Base-by-base conservation (phyloP, 2,329 filamentous ascomycete species). In the Leptographium radiaticola region DNA sequence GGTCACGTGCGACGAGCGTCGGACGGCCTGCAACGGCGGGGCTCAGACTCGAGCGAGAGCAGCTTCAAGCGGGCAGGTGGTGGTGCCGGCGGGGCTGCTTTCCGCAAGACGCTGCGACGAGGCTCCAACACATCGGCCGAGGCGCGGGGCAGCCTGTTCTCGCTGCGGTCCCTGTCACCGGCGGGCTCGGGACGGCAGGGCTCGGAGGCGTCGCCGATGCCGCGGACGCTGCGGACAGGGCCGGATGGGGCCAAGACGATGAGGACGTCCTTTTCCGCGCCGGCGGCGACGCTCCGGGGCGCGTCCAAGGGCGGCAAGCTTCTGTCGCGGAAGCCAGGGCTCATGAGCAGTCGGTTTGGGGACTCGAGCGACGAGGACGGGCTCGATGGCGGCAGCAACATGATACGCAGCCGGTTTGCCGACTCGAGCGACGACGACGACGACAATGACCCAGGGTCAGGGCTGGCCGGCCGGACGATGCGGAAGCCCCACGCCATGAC, bases 61-160 rank as follows among this genome's bases (percentile, higher is more conserved):
- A 95, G 88, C 65, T 95, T 95, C 71, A 85, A 80, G 63, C 83
- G 87, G 33, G 30, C 40, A 16, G n/a, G 44, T 36, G 12, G 15
- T 12, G 43, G 25, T 18, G 46, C 49, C 20, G 38, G 45, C 6
- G 39, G 49, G 0, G 77, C 81, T 52, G 76, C 72, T 1, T 87
- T 95, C 73, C 83, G 83, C 55, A 77, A 74, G 51, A 88, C 86
- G 2, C 87, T 95, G 86, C 78, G 89, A 56, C 38, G 47, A 31
- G 70, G 68, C 31, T 64, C 68, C 31, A 64, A 71, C 20, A 65
- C 69, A 16, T 59, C 64, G 8, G 53, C 55, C 4, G 51, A 25
- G 43, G 51, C 52, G 36, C 50, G 58, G 8, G 57, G 58, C 52
- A 63, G 61, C 53, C 75, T 79, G 30, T 83, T 87, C 62, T 87